Evolutionary conservation across 768 basidiomycete species (phyloP).

Genomic region (Serendipita sp.): DNA sequence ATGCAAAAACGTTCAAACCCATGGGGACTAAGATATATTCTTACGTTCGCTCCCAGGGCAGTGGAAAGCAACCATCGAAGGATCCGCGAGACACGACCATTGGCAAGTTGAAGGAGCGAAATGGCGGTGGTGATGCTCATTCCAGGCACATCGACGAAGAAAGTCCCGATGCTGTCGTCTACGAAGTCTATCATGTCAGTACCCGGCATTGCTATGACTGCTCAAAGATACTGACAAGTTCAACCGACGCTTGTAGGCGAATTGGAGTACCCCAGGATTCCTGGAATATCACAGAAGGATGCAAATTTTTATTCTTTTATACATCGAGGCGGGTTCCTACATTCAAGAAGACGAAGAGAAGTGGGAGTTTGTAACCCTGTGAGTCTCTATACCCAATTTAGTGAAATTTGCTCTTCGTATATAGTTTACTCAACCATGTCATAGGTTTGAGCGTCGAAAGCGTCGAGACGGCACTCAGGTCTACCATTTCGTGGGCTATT

Average conservation of each 20-base stretch:
- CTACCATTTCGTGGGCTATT: constrained; percentile 91
- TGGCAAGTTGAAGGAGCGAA: constrained; percentile 23
- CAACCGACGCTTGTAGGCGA: constrained; percentile 33
- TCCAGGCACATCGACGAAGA: constrained; percentile 23
- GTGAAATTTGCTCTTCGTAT: background rate
- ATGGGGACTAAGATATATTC: constrained; percentile 57
- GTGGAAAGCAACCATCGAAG: constrained; percentile 19
- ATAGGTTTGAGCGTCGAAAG: constrained; percentile 73
- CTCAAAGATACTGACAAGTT: background rate
- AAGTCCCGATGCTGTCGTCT: constrained; percentile 49
- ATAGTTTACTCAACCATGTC: background rate
- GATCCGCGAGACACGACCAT: constrained; percentile 38
- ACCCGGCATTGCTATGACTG: background rate
- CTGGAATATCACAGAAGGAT: constrained; percentile 78
- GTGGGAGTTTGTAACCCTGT: constrained; percentile 90
- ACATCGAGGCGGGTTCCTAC: constrained; percentile 91
- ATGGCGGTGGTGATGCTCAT: constrained; percentile 12
- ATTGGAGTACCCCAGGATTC: constrained; percentile 76
- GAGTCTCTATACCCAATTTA: constrained; percentile 18
- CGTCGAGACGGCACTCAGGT: constrained; percentile 34
- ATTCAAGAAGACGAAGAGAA: constrained; percentile 83
- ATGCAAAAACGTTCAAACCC: constrained; percentile 65
- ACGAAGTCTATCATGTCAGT: constrained; percentile 82
- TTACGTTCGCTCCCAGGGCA: constrained; percentile 38
- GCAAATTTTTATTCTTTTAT: constrained; percentile 88